Base-by-base conservation (phyloP, 257 asterid genomes). In the Nicotiana knightiana region DNA sequence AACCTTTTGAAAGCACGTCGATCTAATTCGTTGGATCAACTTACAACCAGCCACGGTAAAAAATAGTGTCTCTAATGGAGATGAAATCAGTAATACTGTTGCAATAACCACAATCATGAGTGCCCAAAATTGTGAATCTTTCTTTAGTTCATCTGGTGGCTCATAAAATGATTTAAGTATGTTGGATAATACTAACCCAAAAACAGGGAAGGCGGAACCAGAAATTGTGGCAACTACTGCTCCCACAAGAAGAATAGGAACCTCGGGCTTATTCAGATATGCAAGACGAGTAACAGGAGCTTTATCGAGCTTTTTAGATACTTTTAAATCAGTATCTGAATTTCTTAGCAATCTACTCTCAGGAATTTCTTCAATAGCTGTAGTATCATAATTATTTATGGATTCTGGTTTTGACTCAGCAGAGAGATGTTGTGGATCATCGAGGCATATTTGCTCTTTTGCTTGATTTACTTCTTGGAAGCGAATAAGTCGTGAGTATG, bases 31-130 rank as follows among this genome's bases (percentile, higher is more conserved):
- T 68, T 82, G 82, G 9, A 93, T 87, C 86, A 93, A 73, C 87
- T 79, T 93, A 83, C 87, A 86, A 81, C 96, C 94, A 7, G 94
- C 94, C 79, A 91, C 76, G 2, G 94, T 91, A 43, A 93, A 93
- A 4, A 91, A 81, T 30, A 87, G 88, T 16, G 92, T 87, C 82
- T 86, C 89, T 1, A 90, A 85, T 37, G 95, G 93, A 84, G 58
- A 82, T 5, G 91, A 91, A 37, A 90, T 65, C 2, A 90, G 73
- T 4, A 92, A 86, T 15, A 46, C 84, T 0, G 37, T 83, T 67
- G 92, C 97, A 30, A 91, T 88, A 68, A 63, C 86, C 78, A 85
- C 82, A 65, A 89, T 87, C 82, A 92, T 86, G 65, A 92, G 68
- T 17, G 97, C 90, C 95, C 95, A 90, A 24, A 92, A 86, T 67